phyloP scores from a whole-genome alignment of 192 early-diverging fungal species.

The Entomortierella parvispora region DNA sequence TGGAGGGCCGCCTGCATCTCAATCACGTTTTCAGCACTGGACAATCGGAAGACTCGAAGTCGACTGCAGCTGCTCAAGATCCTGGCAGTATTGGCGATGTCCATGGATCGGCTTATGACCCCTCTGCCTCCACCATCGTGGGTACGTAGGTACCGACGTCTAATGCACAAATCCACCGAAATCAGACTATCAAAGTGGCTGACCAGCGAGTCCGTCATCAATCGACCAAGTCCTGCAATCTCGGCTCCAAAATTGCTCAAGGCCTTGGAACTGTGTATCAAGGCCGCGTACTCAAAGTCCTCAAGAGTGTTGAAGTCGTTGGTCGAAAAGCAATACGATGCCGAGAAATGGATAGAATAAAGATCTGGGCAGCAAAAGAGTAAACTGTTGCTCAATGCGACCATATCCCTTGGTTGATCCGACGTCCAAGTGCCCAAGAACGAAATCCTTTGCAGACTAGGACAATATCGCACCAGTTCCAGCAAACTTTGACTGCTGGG shows the following conservation, averaged over 20 bases:
- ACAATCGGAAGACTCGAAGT: slow-evolving; percentile 27
- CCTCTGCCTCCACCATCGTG: slow-evolving; percentile 20
- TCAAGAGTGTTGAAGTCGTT: slow-evolving; percentile 19
- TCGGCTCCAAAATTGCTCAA: slow-evolving; percentile 21
- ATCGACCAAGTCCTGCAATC: slow-evolving; percentile 1
- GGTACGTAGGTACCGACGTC: slow-evolving; percentile 2
- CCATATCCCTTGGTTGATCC: slow-evolving; percentile 15
- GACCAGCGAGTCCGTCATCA: slow-evolving; percentile 34
- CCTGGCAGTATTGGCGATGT: slow-evolving; percentile 19
- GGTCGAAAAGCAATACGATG: slow-evolving; percentile 22
- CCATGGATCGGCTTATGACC: neutral
- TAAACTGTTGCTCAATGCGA: slow-evolving; percentile 13
- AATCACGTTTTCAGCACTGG: slow-evolving; percentile 25
- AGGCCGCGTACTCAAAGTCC: slow-evolving; percentile 26
- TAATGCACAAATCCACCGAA: slow-evolving; percentile 23
- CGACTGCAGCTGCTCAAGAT: slow-evolving; percentile 22
- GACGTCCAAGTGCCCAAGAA: slow-evolving; percentile 33
- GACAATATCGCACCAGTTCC: slow-evolving; percentile 18
- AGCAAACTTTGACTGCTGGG: slow-evolving; percentile 18
- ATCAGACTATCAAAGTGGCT: slow-evolving; percentile 16
- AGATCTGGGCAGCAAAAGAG: slow-evolving; percentile 18
- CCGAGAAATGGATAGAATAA: slow-evolving; percentile 19
- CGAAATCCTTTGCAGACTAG: slow-evolving; percentile 19
- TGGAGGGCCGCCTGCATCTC: slow-evolving; percentile 12
- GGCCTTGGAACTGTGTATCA: slow-evolving; percentile 15